A percentile compares a stretch with the other conserved stretches of the same genome.
Evolutionary conservation across 192 early-diverging fungal species (phyloP).

Genomic region (Coemansia sp.): DNA sequence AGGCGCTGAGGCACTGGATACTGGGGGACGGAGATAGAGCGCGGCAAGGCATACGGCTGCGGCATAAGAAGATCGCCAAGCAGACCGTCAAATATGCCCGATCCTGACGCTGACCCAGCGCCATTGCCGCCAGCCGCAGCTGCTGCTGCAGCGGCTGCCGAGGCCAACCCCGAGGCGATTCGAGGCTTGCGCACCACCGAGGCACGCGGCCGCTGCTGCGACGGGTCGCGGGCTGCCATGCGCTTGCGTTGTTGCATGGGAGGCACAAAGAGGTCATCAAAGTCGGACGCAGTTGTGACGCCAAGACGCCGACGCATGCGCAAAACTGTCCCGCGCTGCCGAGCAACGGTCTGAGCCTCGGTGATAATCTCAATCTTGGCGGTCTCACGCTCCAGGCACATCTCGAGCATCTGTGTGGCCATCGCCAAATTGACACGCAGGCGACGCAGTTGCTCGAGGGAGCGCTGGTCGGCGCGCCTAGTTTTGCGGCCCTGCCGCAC

Average conservation of each 20-base stretch:
- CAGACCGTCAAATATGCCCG: neutral
- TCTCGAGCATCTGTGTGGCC: slow-evolving; percentile 77
- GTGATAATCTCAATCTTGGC: slow-evolving; percentile 72
- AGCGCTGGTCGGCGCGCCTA: slow-evolving; percentile 80
- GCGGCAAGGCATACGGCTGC: slow-evolving; percentile 40
- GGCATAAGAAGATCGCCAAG: slow-evolving; percentile 23
- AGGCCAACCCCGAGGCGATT: slow-evolving; percentile 20
- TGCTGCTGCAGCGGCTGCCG: slow-evolving; percentile 18
- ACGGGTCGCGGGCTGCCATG: slow-evolving; percentile 19
- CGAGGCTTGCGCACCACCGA: slow-evolving; percentile 24
- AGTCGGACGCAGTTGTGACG: neutral
- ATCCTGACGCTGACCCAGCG: neutral
- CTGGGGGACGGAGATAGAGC: slow-evolving; percentile 35
- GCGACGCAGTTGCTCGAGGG: slow-evolving; percentile 82
- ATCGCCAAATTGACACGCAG: slow-evolving; percentile 73
- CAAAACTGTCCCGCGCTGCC: slow-evolving; percentile 30
- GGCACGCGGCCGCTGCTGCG: slow-evolving; percentile 27
- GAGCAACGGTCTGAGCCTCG: slow-evolving; percentile 62
- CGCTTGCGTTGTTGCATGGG: slow-evolving; percentile 41
- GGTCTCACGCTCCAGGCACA: slow-evolving; percentile 79
- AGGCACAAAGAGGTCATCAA: slow-evolving; percentile 51
- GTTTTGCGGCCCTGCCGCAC: slow-evolving; percentile 87
- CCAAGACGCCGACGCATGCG: slow-evolving; percentile 42
- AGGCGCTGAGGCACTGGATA: slow-evolving; percentile 28
- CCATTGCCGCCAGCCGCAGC: slow-evolving; percentile 5